Conservation (phyloP, 2,329 filamentous ascomycete genomes). For the Cercospora sp. region DNA sequence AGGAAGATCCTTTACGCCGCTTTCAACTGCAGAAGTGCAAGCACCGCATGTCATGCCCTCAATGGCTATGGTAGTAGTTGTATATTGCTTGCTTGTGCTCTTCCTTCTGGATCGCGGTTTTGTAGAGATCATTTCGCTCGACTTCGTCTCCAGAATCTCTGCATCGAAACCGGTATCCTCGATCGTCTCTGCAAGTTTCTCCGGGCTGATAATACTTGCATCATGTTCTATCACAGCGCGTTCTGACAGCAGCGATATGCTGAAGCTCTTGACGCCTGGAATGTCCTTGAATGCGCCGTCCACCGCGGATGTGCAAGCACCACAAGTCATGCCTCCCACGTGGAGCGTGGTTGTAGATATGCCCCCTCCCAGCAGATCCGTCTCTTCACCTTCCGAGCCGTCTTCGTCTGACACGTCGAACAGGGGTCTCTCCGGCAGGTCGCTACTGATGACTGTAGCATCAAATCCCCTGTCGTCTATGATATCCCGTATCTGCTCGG, state of each 20-base stretch:
- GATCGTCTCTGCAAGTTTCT: constrained; percentile 78
- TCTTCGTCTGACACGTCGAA: constrained; percentile 30
- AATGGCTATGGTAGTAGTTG: constrained; percentile 82
- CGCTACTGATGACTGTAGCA: constrained; percentile 56
- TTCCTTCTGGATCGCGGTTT: constrained; percentile 37
- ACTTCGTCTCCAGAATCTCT: constrained; percentile 71
- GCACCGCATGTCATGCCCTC: constrained; percentile 98
- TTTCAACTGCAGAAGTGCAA: constrained; percentile 88
- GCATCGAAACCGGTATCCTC: constrained; percentile 92
- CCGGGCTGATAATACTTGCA: constrained; percentile 68
- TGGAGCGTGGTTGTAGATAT: constrained; percentile 89
- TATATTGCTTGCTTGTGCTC: constrained; percentile 45
- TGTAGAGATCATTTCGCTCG: constrained; percentile 43
- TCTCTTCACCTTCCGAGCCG: constrained; percentile 22
- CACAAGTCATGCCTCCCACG: constrained; percentile 85
- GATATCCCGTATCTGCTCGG: constrained; percentile 75
- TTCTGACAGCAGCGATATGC: constrained; percentile 92
- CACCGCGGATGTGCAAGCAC: constrained; percentile 92
- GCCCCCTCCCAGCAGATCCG: constrained; percentile 47
- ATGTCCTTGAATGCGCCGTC: constrained; percentile 85
- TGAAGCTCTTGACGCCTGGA: constrained; percentile 79
- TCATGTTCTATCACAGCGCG: constrained; percentile 93
- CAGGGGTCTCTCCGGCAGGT: constrained; percentile 29
- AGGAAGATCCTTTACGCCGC: constrained; percentile 72
- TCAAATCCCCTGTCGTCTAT: constrained; percentile 94